Percentiles rank a stretch among this genome's conserved stretches.
phyloP scores from a whole-genome alignment of 768 basidiomycete species.

The Suillus subluteus region DNA sequence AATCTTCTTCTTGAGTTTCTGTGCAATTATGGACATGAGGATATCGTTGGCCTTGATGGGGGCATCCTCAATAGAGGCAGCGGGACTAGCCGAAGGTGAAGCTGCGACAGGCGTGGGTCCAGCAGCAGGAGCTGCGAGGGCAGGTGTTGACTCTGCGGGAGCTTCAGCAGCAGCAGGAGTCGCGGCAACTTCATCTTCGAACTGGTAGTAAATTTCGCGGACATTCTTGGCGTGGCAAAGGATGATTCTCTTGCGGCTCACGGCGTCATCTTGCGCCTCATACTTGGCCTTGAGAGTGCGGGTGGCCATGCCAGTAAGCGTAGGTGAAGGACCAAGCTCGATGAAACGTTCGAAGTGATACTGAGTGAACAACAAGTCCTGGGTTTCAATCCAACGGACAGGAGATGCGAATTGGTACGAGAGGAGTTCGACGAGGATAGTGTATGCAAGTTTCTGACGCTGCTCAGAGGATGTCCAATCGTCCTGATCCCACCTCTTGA shows the following conservation, averaged over 20 bases:
- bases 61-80: slow-evolving; percentile 80
- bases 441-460: slow-evolving; percentile 93
- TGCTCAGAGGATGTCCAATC: slow-evolving; percentile 81
- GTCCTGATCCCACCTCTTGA: slow-evolving; percentile 92
- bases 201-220: slow-evolving; percentile 98
- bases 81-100: slow-evolving; percentile 61
- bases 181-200: slow-evolving; percentile 79
- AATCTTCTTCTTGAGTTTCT: slow-evolving; percentile 96
- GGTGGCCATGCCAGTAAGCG: slow-evolving; percentile 92
- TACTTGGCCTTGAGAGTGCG: slow-evolving; percentile 94
- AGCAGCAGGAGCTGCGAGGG: slow-evolving; percentile 44
- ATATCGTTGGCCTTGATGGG: slow-evolving; percentile 93
- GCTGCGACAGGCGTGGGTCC: slow-evolving; percentile 46
- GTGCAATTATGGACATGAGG: slow-evolving; percentile 86
- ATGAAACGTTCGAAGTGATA: slow-evolving; percentile 93
- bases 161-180: slow-evolving; percentile 38
- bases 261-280: slow-evolving; percentile 85
- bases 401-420: slow-evolving; percentile 99
- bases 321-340: slow-evolving; percentile 96
- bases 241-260: slow-evolving; percentile 76
- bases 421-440: slow-evolving; percentile 93
- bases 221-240: slow-evolving; percentile 93
- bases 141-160: slow-evolving; percentile 35
- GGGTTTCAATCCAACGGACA: slow-evolving; percentile 99
- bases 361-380: slow-evolving; percentile 87